phyloP scores from a whole-genome alignment of 2,329 filamentous ascomycete species.

The Xenosphaeropsis pyriputrescens region DNA sequence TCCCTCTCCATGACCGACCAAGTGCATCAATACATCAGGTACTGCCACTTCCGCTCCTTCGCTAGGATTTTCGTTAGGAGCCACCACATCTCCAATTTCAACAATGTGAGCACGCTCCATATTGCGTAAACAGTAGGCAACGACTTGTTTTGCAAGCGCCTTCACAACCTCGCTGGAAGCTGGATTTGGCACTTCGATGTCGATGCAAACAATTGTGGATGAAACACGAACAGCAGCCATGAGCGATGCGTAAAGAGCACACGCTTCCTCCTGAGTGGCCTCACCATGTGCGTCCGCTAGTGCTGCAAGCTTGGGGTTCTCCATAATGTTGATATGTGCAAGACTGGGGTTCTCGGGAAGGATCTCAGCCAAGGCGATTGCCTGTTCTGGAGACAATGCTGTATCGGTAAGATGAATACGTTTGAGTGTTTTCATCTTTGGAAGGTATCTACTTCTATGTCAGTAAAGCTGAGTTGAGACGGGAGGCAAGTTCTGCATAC shows the following conservation, averaged over 20 bases:
- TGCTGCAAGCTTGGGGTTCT: constrained; percentile 59
- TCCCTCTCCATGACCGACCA: constrained; percentile 57
- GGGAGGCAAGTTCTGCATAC: too few species aligned
- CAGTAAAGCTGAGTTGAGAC: not conserved
- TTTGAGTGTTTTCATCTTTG: constrained; percentile 63
- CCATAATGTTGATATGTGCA: constrained; percentile 75
- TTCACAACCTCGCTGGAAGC: constrained; percentile 84
- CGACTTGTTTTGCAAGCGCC: constrained; percentile 83
- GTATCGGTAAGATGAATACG: constrained; percentile 80
- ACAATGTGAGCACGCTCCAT: constrained; percentile 66
- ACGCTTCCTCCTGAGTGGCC: constrained; percentile 78
- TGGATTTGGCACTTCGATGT: constrained; percentile 73
- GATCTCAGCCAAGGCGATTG: constrained; percentile 81
- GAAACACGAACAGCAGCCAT: constrained; percentile 80
- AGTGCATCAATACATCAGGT: constrained; percentile 73
- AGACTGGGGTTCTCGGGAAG: constrained; percentile 70
- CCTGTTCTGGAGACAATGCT: constrained; percentile 71
- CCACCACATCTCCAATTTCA: constrained; percentile 34
- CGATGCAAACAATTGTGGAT: constrained; percentile 70
- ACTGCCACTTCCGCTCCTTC: constrained; percentile 40
- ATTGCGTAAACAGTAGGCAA: constrained; percentile 86
- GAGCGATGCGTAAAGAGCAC: constrained; percentile 81
- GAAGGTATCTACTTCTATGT: constrained; percentile 45
- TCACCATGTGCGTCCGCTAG: constrained; percentile 67
- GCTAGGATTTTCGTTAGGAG: constrained; percentile 20